Evolutionary conservation across 345 rosid species (phyloP), one percentile per base, ranked within the genome.

Genomic region (Excoecaria cochinchinensis): DNA sequence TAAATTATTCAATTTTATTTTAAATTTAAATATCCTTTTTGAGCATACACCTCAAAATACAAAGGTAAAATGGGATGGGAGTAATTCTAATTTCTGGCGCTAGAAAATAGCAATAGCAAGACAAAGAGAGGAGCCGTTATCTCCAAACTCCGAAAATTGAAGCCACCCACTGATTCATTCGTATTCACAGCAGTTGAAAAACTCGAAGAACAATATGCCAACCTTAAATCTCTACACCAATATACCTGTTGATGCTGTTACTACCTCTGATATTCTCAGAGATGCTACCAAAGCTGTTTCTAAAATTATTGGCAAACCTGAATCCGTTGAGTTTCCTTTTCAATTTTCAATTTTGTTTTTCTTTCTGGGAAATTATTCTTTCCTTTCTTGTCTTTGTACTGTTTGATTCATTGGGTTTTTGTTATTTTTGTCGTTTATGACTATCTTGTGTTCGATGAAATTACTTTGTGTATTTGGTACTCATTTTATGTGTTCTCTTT

Each of bases 251-350:
- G 99, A 95, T 70, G 76, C 97, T 6, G 97, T 93, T n/a, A 84
- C 86, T 2, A 67, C 87, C 81, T 90, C 97, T 39, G 99, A 95
- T 80, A 90, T 93, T 72, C 98, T 95, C 82, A 89, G 80, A 80
- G 99, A 91, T 79, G 95, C 97, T 73, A 93, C 99, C 69, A 89
- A 91, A 67, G 91, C 87, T 63, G 91, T 95, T 65, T 81, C 97
- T 63, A 93, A 91, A 84, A 91, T 89, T 84, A 86, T 95, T 67
- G 98, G 97, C 85, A 93, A 95, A 82, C 95, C 98, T 47, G 97
- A 95, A 89, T 93, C 97, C 40, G 99, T 91, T 84, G 66, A 62
- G 71, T 67, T 13, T 31, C 67, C 25, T 10, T 40, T 4, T 11
- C 56, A 0, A 31, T 31, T 15, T 25, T 6, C 55, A 11, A 14